Conservation (phyloP, 1,284 basidiomycete genomes). For the Boletus hoseneyae region DNA sequence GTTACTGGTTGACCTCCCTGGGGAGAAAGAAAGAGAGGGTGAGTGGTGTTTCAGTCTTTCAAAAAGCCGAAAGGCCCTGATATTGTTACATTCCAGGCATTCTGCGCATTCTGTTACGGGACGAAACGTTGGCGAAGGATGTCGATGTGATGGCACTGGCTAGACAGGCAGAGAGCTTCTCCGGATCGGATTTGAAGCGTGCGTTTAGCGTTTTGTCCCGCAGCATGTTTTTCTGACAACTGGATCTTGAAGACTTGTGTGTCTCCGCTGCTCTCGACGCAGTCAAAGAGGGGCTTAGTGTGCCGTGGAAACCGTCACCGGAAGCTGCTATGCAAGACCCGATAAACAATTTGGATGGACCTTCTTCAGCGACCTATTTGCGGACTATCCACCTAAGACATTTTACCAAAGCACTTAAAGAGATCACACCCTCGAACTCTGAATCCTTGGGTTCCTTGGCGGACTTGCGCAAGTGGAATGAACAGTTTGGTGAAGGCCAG, state of each 20-base stretch:
- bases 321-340: conserved; percentile 14
- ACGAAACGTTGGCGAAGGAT: conserved; percentile 69
- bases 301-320: conserved; percentile 63
- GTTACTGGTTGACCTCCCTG: conserved; percentile 82
- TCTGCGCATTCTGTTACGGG: conserved; percentile 75
- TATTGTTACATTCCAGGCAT: conserved; percentile 56
- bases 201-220: conserved; percentile 32
- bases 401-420: conserved; percentile 78
- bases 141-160: conserved; percentile 66
- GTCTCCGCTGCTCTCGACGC: conserved; percentile 87
- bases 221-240: conserved; percentile 13
- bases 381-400: conserved; percentile 59
- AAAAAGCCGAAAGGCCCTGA: conserved; percentile 5
- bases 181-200: conserved; percentile 94
- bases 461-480: conserved; percentile 87
- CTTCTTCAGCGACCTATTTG: conserved; percentile 9
- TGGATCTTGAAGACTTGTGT: conserved; percentile 64
- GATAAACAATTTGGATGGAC: conserved; percentile 4
- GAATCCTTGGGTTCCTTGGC: conserved; percentile 77
- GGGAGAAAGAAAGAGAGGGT: conserved; percentile 80
- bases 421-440: conserved; percentile 84
- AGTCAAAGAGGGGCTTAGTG: conserved; percentile 75
- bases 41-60: conserved; percentile 19
- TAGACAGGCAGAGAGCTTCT: conserved; percentile 79
- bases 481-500: conserved; percentile 84